A percentile compares a stretch with the other conserved stretches of the same genome.
Conservation (phyloP, 139 green algal species). For the Volvox reticuliferus region DNA sequence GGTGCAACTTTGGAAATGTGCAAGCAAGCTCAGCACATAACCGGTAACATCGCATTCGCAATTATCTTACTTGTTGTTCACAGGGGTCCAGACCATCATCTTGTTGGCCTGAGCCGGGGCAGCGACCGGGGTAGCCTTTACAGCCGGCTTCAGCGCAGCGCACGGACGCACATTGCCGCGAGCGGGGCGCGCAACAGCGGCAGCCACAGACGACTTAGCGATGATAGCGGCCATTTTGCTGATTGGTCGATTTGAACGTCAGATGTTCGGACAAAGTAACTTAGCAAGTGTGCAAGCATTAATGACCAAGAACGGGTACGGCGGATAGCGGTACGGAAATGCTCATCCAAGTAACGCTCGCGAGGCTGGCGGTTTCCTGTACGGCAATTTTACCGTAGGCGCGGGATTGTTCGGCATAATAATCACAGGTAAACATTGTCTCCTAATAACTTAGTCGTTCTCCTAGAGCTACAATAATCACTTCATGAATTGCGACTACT, state of each 20-base stretch:
- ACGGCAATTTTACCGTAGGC: background rate
- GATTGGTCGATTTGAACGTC: background rate
- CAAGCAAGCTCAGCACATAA: background rate
- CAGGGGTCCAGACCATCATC: constrained; percentile 86
- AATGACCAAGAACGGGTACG: background rate
- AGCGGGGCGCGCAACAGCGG: constrained; percentile 30
- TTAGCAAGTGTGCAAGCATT: background rate
- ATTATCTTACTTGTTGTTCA: constrained; percentile 85
- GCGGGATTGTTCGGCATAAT: no score
- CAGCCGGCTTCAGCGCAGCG: constrained; percentile 48
- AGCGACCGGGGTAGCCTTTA: constrained; percentile 55
- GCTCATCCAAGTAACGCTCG: background rate
- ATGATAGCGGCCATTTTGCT: constrained; percentile 57
- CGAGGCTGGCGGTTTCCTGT: background rate
- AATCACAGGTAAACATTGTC: no score
- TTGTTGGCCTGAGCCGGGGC: constrained; percentile 74
- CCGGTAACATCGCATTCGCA: background rate
- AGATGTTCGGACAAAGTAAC: background rate
- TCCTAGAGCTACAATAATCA: no score
- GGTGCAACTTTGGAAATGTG: background rate
- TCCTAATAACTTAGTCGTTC: no score
- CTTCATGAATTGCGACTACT: no score
- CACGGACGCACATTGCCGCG: constrained; percentile 3
- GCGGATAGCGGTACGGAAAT: background rate
- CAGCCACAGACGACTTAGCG: constrained; percentile 43